These are phyloP conservation scores for Monosporascus cannonballus DNA, from an alignment of 2,329 filamentous ascomycete species.

Conservation along the genomic window DNA sequence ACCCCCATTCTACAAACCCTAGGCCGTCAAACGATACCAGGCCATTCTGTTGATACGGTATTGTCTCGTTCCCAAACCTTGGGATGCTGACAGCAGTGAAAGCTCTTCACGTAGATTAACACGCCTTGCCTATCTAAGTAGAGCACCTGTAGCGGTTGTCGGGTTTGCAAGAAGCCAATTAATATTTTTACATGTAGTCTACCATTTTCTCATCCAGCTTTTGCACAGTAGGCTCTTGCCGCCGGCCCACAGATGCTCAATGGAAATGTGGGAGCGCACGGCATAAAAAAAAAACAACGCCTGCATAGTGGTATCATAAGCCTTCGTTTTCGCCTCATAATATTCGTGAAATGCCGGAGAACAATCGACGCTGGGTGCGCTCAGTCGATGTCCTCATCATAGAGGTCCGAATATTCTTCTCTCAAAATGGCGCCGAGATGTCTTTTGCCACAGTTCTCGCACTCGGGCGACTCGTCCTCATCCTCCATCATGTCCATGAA, in stretches of 20 bases:
- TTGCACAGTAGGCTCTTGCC: too few species aligned
- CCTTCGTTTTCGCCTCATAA: not conserved
- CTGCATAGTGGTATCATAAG: not conserved
- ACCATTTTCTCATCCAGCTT: too few species aligned
- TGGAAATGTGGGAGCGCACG: not conserved
- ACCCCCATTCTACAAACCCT: too few species aligned
- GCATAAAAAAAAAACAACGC: not conserved
- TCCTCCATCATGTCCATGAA: conserved; percentile 22
- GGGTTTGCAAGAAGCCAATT: too few species aligned
- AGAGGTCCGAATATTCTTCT: conserved; percentile 22
- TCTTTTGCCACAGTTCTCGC: conserved; percentile 24
- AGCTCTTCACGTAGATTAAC: too few species aligned
- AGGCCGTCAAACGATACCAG: too few species aligned
- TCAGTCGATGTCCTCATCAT: conserved; percentile 10
- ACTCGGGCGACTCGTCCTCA: conserved; percentile 17
- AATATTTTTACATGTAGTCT: too few species aligned
- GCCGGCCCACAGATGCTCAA: not conserved
- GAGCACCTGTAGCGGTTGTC: too few species aligned
- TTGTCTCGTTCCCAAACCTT: too few species aligned
- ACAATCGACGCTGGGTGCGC: not conserved
- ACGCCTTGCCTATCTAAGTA: too few species aligned
- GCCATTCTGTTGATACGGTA: too few species aligned
- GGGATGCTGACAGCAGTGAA: too few species aligned
- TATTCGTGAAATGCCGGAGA: not conserved
- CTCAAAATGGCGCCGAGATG: conserved; percentile 24